Evolutionary conservation across 129 eudicot species (phyloP), one percentile per base, ranked within the genome.

Genomic region (Flaveria robusta): DNA sequence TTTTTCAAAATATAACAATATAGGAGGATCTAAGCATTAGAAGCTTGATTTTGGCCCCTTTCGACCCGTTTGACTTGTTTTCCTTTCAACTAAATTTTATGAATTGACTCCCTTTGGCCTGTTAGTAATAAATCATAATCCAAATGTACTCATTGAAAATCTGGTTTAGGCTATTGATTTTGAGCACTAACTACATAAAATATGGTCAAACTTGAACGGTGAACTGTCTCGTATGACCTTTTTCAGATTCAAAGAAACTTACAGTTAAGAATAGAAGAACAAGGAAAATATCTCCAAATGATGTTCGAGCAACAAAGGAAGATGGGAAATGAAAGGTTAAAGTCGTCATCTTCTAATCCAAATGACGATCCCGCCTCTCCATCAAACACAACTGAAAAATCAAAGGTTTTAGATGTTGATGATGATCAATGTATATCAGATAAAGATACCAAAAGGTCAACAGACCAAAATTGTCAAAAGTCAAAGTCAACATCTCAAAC

Each of bases 201-300:
- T 27, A 1, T 26, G 41, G 18, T 60, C 45, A 20, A 50, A 70
- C 55, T 45, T 6, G 22, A 52, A 54, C 12, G 27, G 22, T 51
- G 43, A 41, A 26, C 81, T 43, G 26, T 58, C 58, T 31, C 4
- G 19, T 6, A 46, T 47, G 55, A 42, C 22, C 22, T 65, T 52
- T 37, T 79, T 45, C 85, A 88, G 91, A 86, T 92, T 43, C 97
- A 92, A 77, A 86, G 97, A 72, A 89, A 84, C 58, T 71, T 92
- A 59, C 97, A 92, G 85, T 74, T 92, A 83, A 85, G 95, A 74
- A 89, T 92, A 39, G 97, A 92, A 85, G 96, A 92, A 78, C 97
- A 92, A 72, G 97, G 97, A 20, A 89, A 85, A 66, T 83, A 78
- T 82, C 92, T 92, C 67, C 90, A 89, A 71, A 67, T 83, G 92